Percentiles rank a stretch among this genome's conserved stretches.
Conservation (phyloP, 495 filamentous ascomycete species). For the Saxophila tyrrhenica region DNA sequence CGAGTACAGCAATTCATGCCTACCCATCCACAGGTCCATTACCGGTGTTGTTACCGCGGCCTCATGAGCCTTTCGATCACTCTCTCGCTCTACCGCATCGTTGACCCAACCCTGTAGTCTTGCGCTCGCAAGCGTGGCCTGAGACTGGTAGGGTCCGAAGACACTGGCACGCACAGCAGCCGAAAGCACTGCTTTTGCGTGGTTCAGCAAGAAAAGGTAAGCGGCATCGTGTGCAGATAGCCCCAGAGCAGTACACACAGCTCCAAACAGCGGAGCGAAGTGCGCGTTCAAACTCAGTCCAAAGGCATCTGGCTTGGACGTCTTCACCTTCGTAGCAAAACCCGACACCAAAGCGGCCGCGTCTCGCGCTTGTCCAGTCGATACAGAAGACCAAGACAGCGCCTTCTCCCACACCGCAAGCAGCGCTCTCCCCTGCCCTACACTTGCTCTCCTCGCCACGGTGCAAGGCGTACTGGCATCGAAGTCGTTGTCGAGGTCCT, state of each 20-base stretch:
- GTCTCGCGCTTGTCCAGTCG: not conserved
- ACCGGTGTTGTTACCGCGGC: conserved; percentile 80
- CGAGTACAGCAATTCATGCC: conserved; percentile 91
- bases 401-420: conserved; percentile 75
- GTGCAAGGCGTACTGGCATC: conserved; percentile 80
- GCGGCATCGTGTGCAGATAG: conserved; percentile 54
- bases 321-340: conserved; percentile 16
- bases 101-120: conserved; percentile 51
- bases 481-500: conserved; percentile 65
- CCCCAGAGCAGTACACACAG: conserved; percentile 51
- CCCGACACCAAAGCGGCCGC: conserved; percentile 9
- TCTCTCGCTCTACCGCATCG: conserved; percentile 49
- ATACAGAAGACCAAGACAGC: not conserved
- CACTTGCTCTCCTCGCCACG: conserved; percentile 72
- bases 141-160: conserved; percentile 87
- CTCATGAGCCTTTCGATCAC: conserved; percentile 48
- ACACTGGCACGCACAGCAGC: conserved; percentile 81
- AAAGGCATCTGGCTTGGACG: conserved; percentile 6
- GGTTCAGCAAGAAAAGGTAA: conserved; percentile 77
- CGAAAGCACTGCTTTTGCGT: conserved; percentile 77
- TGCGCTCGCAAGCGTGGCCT: conserved; percentile 62
- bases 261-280: conserved; percentile 70
- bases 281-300: conserved; percentile 42
- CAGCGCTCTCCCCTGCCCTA: conserved; percentile 75
- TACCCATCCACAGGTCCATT: conserved; percentile 87